Conservation (phyloP, 352 stramenopile genomes). For the Globisporangium heterothallicum region DNA sequence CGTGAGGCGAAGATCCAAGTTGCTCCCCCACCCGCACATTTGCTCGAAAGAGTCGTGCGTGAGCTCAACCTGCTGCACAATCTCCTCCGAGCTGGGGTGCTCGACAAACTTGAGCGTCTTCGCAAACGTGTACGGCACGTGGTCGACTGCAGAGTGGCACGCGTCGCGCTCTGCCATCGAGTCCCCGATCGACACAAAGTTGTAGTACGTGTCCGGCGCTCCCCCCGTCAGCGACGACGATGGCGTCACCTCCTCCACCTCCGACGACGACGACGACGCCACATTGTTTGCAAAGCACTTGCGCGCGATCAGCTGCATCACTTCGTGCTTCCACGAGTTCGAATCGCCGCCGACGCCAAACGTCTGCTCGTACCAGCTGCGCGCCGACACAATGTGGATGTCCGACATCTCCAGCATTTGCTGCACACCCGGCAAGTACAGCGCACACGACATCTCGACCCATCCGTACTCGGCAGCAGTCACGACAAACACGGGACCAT, state of each 20-base stretch:
- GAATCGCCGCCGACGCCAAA: conserved; percentile 75
- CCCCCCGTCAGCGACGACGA: no score
- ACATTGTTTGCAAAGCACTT: conserved; percentile 68
- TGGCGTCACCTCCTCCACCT: no score
- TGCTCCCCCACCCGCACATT: conserved; percentile 74
- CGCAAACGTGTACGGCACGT: conserved; percentile 62
- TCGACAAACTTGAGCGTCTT: conserved; percentile 88
- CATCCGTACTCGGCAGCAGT: conserved; percentile 78
- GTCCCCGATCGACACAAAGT: conserved; percentile 79
- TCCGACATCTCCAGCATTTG: conserved; percentile 62
- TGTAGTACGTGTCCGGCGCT: conserved; percentile 49
- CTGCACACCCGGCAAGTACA: conserved; percentile 70
- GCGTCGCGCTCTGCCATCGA: conserved; percentile 85
- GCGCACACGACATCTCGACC: conserved; percentile 77
- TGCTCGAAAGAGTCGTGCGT: conserved; percentile 83
- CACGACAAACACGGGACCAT: conserved; percentile 82
- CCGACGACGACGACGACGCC: no score
- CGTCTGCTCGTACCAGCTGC: conserved; percentile 84
- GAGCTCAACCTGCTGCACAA: conserved; percentile 80
- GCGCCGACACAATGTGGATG: conserved; percentile 82
- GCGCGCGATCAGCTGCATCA: conserved; percentile 81
- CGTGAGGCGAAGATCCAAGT: conserved; percentile 73
- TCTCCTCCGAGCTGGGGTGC: conserved; percentile 69
- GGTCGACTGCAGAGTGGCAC: conserved; percentile 63
- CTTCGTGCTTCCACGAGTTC: conserved; percentile 78